phyloP scores from a whole-genome alignment of 192 early-diverging fungal species.

The Backusella tuberculispora region DNA sequence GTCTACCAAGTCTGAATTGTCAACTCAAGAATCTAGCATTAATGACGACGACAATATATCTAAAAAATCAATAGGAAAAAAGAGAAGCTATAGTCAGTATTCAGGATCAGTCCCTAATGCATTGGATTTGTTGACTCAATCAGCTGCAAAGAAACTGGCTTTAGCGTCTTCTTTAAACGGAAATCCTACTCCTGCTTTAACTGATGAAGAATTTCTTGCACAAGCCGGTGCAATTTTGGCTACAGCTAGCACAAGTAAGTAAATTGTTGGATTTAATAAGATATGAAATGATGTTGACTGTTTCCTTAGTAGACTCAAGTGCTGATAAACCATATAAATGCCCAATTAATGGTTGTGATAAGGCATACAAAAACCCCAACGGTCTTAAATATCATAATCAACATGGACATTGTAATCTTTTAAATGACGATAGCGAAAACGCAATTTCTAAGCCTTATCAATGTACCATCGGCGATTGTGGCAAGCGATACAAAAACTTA shows the following conservation, averaged over 20 bases:
- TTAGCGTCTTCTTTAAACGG: conserved; percentile 8
- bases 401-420: conserved; percentile 82
- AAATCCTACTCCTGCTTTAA: conserved; percentile 23
- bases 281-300: background rate
- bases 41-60: background rate
- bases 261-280: background rate
- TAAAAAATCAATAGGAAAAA: conserved; percentile 14
- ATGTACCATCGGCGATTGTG: conserved; percentile 82
- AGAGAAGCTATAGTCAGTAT: conserved; percentile 21
- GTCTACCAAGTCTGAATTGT: background rate
- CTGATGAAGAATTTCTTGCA: conserved; percentile 45
- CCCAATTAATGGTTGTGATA: conserved; percentile 82
- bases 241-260: conserved; percentile 27
- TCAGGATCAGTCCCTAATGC: background rate
- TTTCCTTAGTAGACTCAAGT: conserved; percentile 14
- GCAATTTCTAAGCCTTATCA: conserved; percentile 69
- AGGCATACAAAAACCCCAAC: conserved; percentile 98
- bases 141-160: conserved; percentile 37
- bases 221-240: conserved; percentile 41
- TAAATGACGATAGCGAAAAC: conserved; percentile 56
- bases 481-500: conserved; percentile 95
- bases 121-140: conserved; percentile 29
- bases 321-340: conserved; percentile 90
- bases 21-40: background rate
- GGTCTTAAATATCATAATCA: conserved; percentile 98